These are phyloP conservation scores for Ajuga reptans DNA, from an alignment of 305 asterid genomes.

Conservation along the genomic window DNA sequence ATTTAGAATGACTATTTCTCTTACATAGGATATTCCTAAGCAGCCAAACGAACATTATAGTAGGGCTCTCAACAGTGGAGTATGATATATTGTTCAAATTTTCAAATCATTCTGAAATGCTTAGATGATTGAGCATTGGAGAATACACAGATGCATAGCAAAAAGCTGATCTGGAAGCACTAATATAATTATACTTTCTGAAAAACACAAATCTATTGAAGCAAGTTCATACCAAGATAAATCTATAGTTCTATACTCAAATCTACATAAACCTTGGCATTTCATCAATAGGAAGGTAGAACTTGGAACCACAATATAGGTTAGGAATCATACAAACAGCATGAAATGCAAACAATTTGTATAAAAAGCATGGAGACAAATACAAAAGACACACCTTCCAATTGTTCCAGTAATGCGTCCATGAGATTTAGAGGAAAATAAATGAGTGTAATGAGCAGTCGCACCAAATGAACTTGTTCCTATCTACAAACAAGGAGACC, in stretches of 20 bases:
- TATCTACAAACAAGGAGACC: conserved; percentile 42
- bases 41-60: background rate
- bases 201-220: background rate
- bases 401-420: conserved; percentile 75
- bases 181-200: background rate
- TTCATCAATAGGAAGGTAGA: conserved; percentile 10
- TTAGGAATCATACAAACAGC: background rate
- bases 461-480: conserved; percentile 76
- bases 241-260: background rate
- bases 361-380: background rate
- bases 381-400: conserved; percentile 54
- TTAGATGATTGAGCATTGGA: background rate
- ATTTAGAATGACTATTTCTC: background rate
- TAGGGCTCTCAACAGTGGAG: background rate
- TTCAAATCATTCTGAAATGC: background rate
- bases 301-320: background rate
- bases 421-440: conserved; percentile 78
- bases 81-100: background rate
- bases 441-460: conserved; percentile 61
- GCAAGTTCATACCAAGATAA: background rate
- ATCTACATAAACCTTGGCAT: background rate
- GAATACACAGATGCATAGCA: background rate
- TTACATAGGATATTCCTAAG: background rate
- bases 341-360: background rate
- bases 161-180: background rate